A percentile compares a stretch with the other conserved stretches of the same genome.
Conservation (phyloP, 805 yeast genomes). For the Candida golubevii region DNA sequence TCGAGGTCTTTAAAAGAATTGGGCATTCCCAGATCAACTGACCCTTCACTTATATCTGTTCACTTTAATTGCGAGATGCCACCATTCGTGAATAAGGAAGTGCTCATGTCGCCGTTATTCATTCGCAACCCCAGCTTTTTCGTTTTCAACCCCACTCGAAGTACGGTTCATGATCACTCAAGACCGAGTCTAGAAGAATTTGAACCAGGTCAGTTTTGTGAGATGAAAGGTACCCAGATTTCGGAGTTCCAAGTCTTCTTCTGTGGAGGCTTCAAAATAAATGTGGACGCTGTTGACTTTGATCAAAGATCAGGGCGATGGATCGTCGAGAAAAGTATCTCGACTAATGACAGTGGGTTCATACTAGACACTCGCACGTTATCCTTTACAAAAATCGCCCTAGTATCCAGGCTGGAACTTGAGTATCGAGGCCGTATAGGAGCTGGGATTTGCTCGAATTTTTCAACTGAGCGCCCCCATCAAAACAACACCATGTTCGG, state of each 20-base stretch:
- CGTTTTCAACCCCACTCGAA: slow-evolving; percentile 29
- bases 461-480: neutral
- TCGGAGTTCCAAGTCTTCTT: slow-evolving; percentile 55
- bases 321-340: slow-evolving; percentile 40
- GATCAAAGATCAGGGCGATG: slow-evolving; percentile 26
- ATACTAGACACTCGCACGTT: slow-evolving; percentile 51
- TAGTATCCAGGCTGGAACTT: slow-evolving; percentile 19
- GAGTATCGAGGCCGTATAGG: slow-evolving; percentile 30
- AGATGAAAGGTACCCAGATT: slow-evolving; percentile 45
- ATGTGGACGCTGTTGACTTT: slow-evolving; percentile 21
- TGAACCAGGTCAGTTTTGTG: slow-evolving; percentile 50
- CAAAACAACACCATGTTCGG: neutral
- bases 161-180: slow-evolving; percentile 28
- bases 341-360: slow-evolving; percentile 51
- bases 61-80: slow-evolving; percentile 37
- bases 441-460: slow-evolving; percentile 20
- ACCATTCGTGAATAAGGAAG: slow-evolving; percentile 34
- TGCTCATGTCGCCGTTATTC: slow-evolving; percentile 39
- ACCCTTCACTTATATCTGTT: slow-evolving; percentile 30
- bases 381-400: slow-evolving; percentile 43
- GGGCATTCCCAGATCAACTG: slow-evolving; percentile 32
- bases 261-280: slow-evolving; percentile 64
- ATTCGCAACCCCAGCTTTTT: slow-evolving; percentile 31
- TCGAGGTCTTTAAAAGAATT: slow-evolving; percentile 18
- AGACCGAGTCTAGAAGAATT: slow-evolving; percentile 25